phyloP scores from a whole-genome alignment of 352 stramenopile species.

The Salisapilia sapeloensis region DNA sequence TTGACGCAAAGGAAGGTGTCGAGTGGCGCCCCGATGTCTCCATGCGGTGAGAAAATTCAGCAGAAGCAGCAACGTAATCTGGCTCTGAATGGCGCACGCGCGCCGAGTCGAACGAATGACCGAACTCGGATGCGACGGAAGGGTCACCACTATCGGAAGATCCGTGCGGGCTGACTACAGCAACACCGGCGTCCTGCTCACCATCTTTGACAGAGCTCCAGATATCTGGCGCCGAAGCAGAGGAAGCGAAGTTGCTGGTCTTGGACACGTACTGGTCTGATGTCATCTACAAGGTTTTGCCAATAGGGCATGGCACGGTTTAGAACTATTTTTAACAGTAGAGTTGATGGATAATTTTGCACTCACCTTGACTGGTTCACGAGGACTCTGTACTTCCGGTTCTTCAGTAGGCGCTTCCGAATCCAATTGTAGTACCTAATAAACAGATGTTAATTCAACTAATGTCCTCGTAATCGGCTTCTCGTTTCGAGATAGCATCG shows the following conservation, averaged over 20 bases:
- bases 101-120: too few relatives aligned
- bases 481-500: too few relatives aligned
- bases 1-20: constrained; percentile 20
- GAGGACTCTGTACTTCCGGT: background rate
- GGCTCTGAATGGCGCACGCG: too few relatives aligned
- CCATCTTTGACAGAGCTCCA: too few relatives aligned
- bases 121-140: too few relatives aligned
- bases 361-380: constrained; percentile 2
- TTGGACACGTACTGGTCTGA: background rate
- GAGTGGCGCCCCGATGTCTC: background rate
- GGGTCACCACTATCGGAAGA: too few relatives aligned
- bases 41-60: constrained; percentile 1
- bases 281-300: constrained; percentile 11
- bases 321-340: constrained; percentile 7
- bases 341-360: constrained; percentile 3
- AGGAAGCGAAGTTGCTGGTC: constrained; percentile 1
- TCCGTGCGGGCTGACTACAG: too few relatives aligned
- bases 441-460: background rate
- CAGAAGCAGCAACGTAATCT: too few relatives aligned
- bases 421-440: constrained; percentile 1
- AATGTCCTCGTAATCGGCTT: too few relatives aligned
- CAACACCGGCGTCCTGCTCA: too few relatives aligned
- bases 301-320: constrained; percentile 7
- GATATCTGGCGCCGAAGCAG: too few relatives aligned
- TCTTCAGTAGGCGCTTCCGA: constrained; percentile 1